Evolutionary conservation across 2,329 filamentous ascomycete genomes (phyloP).

Genomic region (Tolypocladium album): DNA sequence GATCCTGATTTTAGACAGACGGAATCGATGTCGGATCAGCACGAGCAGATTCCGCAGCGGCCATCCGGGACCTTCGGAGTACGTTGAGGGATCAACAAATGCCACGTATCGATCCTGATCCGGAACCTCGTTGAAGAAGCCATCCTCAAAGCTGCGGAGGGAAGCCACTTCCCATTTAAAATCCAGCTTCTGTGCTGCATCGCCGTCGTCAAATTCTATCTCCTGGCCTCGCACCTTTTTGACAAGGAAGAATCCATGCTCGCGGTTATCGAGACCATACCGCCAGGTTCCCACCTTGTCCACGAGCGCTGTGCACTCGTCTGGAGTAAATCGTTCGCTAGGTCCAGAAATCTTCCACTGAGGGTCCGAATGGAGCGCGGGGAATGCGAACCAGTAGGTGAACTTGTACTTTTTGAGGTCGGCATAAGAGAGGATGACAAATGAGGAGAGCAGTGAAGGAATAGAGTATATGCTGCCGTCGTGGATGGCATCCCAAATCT

Average conservation of each 20-base stretch:
- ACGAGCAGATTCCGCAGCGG: constrained; percentile 82
- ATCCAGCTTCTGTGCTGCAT: constrained; percentile 36
- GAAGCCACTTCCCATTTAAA: constrained; percentile 71
- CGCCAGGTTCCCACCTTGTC: constrained; percentile 82
- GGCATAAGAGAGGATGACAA: constrained; percentile 82
- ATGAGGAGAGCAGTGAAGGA: constrained; percentile 82
- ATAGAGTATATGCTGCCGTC: constrained; percentile 95
- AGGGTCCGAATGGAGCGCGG: constrained; percentile 81
- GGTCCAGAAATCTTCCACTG: constrained; percentile 58
- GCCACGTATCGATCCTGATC: constrained; percentile 72
- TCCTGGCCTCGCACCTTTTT: constrained; percentile 51
- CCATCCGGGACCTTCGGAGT: constrained; percentile 81
- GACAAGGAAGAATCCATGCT: constrained; percentile 93
- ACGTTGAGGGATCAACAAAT: constrained; percentile 90
- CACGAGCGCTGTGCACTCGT: constrained; percentile 69
- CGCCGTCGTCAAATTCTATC: constrained; percentile 37
- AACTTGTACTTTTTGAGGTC: constrained; percentile 97
- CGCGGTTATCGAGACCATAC: constrained; percentile 67
- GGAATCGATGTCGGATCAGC: constrained; percentile 73
- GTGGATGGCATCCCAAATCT: constrained; percentile 97
- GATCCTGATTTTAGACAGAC: constrained; percentile 66
- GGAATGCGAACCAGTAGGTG: constrained; percentile 97
- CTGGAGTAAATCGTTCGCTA: constrained; percentile 44
- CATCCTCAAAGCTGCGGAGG: constrained; percentile 68
- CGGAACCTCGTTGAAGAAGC: constrained; percentile 68